phyloP scores from a whole-genome alignment of 345 rosid genomes.

The Eucalyptus brandiana region DNA sequence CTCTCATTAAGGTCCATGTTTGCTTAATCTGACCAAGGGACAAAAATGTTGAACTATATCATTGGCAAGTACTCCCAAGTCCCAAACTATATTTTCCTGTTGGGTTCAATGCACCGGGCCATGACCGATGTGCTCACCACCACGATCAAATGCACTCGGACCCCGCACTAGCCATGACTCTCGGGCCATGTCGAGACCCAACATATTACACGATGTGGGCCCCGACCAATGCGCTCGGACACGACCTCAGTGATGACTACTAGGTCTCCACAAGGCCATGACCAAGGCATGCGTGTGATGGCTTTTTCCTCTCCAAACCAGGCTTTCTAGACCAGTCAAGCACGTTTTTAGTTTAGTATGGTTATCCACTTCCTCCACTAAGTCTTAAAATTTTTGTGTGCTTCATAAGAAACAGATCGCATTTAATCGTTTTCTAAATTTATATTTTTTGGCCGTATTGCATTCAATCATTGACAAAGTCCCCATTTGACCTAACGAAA shows the following conservation, averaged over 20 bases:
- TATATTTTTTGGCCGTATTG: not conserved
- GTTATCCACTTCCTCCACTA: not conserved
- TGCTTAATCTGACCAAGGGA: not conserved
- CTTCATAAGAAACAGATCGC: not conserved
- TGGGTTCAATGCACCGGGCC: not conserved
- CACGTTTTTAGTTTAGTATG: not conserved
- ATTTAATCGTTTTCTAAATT: not conserved
- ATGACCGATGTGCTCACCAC: rapidly evolving
- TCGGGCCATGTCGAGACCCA: not conserved
- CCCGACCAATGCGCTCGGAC: not conserved
- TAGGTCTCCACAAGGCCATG: not conserved
- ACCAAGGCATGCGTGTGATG: not conserved
- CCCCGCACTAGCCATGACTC: not conserved
- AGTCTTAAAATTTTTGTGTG: not conserved
- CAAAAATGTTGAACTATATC: not conserved
- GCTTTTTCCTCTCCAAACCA: not conserved
- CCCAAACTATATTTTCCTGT: not conserved
- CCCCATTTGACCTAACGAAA: not conserved
- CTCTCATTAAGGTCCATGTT: not conserved
- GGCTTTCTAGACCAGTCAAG: not conserved
- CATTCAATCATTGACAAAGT: not conserved
- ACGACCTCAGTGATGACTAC: not conserved
- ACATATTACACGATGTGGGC: not conserved
- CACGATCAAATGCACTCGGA: not conserved
- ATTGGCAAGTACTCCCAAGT: not conserved